These are phyloP conservation scores for Arachnomyces sp. DNA, from an alignment of 2,329 filamentous ascomycete species.

Conservation along the genomic window DNA sequence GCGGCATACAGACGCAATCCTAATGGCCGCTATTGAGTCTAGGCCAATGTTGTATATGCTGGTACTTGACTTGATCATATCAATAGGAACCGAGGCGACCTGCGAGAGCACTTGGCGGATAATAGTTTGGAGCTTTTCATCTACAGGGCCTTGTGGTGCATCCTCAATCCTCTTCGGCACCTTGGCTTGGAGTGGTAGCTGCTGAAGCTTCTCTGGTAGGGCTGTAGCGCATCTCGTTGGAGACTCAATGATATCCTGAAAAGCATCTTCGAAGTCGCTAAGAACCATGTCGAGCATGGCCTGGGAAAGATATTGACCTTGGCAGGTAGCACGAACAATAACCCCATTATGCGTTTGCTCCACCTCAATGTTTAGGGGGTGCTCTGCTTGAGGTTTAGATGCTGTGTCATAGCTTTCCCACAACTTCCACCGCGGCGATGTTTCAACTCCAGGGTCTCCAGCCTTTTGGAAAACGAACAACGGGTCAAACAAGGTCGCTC, in stretches of 20 bases:
- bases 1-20: constrained; percentile 21
- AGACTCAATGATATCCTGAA: constrained; percentile 22
- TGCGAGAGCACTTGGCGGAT: constrained; percentile 19
- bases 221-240: constrained; percentile 18
- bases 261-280: constrained; percentile 12
- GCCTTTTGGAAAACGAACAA: constrained; percentile 46
- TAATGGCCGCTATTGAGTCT: constrained; percentile 25
- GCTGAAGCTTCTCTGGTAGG: constrained; percentile 16
- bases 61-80: constrained; percentile 17
- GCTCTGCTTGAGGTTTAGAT: constrained; percentile 19
- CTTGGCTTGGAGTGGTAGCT: constrained; percentile 14
- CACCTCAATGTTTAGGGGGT: constrained; percentile 24
- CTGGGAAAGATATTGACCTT: constrained; percentile 17
- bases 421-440: constrained; percentile 8
- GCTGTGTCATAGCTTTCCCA: constrained; percentile 17
- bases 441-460: too few species aligned
- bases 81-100: constrained; percentile 13
- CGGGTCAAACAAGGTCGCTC: constrained; percentile 37
- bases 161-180: background rate
- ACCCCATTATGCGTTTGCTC: constrained; percentile 19
- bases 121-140: constrained; percentile 12
- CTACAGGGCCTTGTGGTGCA: constrained; percentile 2
- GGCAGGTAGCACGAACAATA: constrained; percentile 15
- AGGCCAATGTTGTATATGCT: constrained; percentile 26
- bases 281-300: constrained; percentile 14